Evolutionary conservation across 306 rosid genomes (phyloP), one percentile per base, ranked within the genome.

Genomic region (Astragalus membranaceus): DNA sequence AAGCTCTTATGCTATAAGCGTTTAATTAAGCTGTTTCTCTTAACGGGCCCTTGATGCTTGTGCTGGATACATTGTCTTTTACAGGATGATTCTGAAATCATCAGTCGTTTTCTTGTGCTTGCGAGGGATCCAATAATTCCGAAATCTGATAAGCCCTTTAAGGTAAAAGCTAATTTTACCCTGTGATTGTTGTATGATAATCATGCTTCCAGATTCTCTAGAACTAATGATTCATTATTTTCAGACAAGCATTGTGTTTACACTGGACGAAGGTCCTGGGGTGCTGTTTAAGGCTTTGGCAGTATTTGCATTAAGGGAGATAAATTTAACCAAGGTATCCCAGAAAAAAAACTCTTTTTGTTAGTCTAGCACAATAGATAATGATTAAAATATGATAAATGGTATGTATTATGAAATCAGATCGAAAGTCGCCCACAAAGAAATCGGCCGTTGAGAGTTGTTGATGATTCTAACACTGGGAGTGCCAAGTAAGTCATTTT

Each of bases 91-190:
- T 44, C 61, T 57, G 76, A 87, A 56, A 80, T 73, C 44, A 68
- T 87, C 64, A 73, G 79, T 66, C 88, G 89, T 20, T 85, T 55
- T 76, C 88, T 87, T 8, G 78, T 87, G 51, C 92, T 85, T 70
- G 92, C 89, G 13, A 83, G 88, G 82, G 89, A 87, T 66, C 89
- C 89, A 48, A 85, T 87, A 66, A 85, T 87, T 50, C 85, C 92
- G 6, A 79, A 81, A 79, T 16, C 81, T 52, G 61, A 78, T 65
- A 85, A 60, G 65, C 75, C 67, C 16, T 87, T 56, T 32, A 87
- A 84, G 82, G 89, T 84, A 64, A 69, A 15, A 51, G 52, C 58
- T 74, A 50, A 15, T 42, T 51, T 50, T 44, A 43, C 73, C 13
- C 32, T 17, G 7, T 76, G 20, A 6, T 16, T 23, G 5, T 48